These are phyloP conservation scores for Phaeophleospora eucalypticola DNA, from an alignment of 2,329 filamentous ascomycete genomes.

Conservation along the genomic window DNA sequence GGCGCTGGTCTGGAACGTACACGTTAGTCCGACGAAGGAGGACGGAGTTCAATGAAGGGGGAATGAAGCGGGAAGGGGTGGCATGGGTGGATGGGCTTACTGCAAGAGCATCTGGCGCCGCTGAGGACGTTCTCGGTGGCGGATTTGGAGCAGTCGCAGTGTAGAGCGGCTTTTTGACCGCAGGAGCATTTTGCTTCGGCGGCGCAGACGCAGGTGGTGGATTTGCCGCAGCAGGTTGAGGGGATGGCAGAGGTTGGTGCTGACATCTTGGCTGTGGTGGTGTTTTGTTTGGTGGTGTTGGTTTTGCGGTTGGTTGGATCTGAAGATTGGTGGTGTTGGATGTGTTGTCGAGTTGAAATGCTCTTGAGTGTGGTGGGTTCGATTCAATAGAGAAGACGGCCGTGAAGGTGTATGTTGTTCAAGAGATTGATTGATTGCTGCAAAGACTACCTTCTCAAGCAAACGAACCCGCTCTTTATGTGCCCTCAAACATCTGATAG, in stretches of 20 bases:
- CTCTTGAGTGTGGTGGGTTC: no score
- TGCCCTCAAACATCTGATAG: no score
- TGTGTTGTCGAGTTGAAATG: no score
- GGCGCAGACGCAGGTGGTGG: slow-evolving; percentile 49
- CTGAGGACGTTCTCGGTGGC: slow-evolving; percentile 66
- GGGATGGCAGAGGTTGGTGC: slow-evolving; percentile 41
- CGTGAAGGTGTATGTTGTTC: no score
- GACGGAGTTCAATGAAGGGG: slow-evolving; percentile 7
- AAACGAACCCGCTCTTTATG: no score
- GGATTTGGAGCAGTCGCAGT: slow-evolving; percentile 81
- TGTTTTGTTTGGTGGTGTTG: slow-evolving; percentile 1
- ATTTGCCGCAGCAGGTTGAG: slow-evolving; percentile 57
- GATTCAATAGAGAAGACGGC: no score
- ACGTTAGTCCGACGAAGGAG: no score
- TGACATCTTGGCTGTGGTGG: slow-evolving; percentile 33
- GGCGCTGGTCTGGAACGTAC: slow-evolving; percentile 56
- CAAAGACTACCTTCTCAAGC: no score
- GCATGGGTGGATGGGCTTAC: slow-evolving; percentile 42
- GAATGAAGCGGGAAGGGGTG: slow-evolving; percentile 5
- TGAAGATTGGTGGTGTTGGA: no score
- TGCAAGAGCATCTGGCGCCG: slow-evolving; percentile 78
- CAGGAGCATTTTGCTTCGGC: slow-evolving; percentile 57
- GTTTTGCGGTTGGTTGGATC: no score
- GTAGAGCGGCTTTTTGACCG: slow-evolving; percentile 78
- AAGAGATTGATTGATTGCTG: no score